Base-by-base conservation (phyloP, 2,329 filamentous ascomycete genomes). In the Pyrenochaeta sp. region DNA sequence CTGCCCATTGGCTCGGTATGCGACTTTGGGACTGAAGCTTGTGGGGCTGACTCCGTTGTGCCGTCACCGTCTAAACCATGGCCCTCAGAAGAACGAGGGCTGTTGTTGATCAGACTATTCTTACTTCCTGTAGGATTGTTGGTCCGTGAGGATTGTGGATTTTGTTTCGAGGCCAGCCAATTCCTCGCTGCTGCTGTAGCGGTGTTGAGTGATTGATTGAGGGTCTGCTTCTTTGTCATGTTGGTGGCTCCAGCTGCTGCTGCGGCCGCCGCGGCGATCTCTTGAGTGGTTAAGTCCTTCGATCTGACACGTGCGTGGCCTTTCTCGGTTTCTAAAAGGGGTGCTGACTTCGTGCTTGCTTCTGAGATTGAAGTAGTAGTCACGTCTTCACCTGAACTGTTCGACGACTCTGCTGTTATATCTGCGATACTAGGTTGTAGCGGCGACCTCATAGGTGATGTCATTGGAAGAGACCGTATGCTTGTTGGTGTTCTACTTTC, bases 1-100 rank as follows among this genome's bases (percentile, higher is more conserved):
- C 92, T 86, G 1, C 93, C 93, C 81, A 96, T 92, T 1, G 92
- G 92, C 67, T 91, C 86, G 78, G 58, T 85, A 64, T 78, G 76
- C 7, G 78, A 73, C 57, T 70, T 66, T 2, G 54, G 51, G 8
- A 56, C 30, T 55, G 58, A 8, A 56, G 49, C 10, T 28, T 60
- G 52, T 45, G 58, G 22, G 12, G 51, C 30, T 40, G 59, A 12
- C 3, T 45, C 51, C 46, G 58, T 30, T 58, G 45, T 36, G 19
- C 52, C 37, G 2, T 65, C 63, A 9, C 22, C 45, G n/a, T 62
- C 54, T 27, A 56, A 13, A 24, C 50, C 50, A 10, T 55, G 61
- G 15, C 61, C 58, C 39, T 67, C 61, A 24, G 59, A 54, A n/a
- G 62, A 52, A 28, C 54, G 44, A 15, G 58, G 48, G 24, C 55